These are phyloP conservation scores for Datisca glomerata DNA, from an alignment of 306 rosid species.

Conservation along the genomic window DNA sequence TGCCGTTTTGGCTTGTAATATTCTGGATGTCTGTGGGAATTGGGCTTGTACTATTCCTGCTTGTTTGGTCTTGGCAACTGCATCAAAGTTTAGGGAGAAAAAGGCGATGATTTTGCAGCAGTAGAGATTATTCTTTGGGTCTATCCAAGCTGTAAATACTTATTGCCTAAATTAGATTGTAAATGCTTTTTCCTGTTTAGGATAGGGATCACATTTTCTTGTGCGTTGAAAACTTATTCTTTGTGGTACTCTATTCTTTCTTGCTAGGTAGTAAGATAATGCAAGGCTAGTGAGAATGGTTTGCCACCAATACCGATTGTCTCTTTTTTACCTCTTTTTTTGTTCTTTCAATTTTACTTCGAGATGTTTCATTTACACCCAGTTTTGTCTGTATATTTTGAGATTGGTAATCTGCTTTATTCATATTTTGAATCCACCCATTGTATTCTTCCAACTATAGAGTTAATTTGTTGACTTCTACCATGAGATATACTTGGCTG, in stretches of 20 bases:
- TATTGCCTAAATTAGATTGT: conserved; percentile 36
- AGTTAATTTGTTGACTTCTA: too few relatives aligned
- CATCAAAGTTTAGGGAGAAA: conserved; percentile 55
- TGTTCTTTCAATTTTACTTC: neutral
- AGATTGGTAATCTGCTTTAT: too few relatives aligned
- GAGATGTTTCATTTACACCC: too few relatives aligned
- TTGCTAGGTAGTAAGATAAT: conserved; percentile 19
- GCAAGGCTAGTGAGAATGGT: conserved; percentile 27
- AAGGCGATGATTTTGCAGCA: conserved; percentile 37
- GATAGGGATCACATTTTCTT: conserved; percentile 44
- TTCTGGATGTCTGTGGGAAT: conserved; percentile 60
- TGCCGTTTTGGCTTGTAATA: conserved; percentile 77
- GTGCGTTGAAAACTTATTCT: conserved; percentile 8
- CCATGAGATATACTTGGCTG: too few relatives aligned
- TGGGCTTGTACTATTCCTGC: conserved; percentile 35
- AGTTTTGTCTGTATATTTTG: too few relatives aligned
- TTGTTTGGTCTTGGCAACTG: conserved; percentile 72
- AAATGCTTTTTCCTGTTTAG: conserved; percentile 46
- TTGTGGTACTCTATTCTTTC: conserved; percentile 19
- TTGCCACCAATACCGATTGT: conserved; percentile 24
- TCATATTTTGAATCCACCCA: too few relatives aligned
- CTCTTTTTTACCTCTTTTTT: neutral
- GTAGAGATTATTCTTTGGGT: conserved; percentile 51
- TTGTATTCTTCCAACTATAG: too few relatives aligned
- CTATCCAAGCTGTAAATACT: conserved; percentile 87